Evolutionary conservation across 495 filamentous ascomycete species (phyloP).

Genomic region (Hypomontagnella monticulosa): DNA sequence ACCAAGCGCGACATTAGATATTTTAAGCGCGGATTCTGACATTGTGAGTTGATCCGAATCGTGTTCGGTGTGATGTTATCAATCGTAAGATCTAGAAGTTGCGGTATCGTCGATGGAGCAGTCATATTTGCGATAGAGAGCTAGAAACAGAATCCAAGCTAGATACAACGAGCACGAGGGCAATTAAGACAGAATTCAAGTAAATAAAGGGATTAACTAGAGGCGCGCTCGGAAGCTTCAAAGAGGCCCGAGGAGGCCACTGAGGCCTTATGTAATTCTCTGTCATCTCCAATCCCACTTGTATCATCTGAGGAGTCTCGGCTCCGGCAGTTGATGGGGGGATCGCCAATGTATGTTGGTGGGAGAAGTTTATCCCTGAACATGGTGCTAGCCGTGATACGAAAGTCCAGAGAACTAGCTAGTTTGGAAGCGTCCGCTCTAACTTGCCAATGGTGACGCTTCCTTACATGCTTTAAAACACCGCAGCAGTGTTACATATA

Average conservation of each 20-base stretch:
- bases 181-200: background rate
- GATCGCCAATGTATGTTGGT: constrained; percentile 12
- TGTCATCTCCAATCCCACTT: constrained; percentile 16
- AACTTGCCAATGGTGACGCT: background rate
- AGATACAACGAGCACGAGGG: background rate
- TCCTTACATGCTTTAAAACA: no score
- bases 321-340: constrained; percentile 35
- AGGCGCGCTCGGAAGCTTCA: background rate
- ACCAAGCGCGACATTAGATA: constrained; percentile 80
- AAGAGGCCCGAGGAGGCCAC: constrained; percentile 2
- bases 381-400: background rate
- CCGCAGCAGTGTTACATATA: background rate
- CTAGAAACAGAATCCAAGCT: background rate
- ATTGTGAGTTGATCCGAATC: constrained; percentile 76
- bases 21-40: constrained; percentile 69
- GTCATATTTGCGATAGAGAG: constrained; percentile 14
- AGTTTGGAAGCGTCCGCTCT: background rate
- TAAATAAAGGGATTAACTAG: background rate
- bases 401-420: background rate
- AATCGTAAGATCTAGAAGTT: constrained; percentile 75
- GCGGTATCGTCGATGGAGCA: constrained; percentile 32
- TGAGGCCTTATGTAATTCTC: constrained; percentile 38
- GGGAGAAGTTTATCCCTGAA: constrained; percentile 39
- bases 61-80: constrained; percentile 88
- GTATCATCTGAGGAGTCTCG: constrained; percentile 18